Evolutionary conservation across 371 early-diverging fungal species (phyloP).

Genomic region (Actinomucor elegans): DNA sequence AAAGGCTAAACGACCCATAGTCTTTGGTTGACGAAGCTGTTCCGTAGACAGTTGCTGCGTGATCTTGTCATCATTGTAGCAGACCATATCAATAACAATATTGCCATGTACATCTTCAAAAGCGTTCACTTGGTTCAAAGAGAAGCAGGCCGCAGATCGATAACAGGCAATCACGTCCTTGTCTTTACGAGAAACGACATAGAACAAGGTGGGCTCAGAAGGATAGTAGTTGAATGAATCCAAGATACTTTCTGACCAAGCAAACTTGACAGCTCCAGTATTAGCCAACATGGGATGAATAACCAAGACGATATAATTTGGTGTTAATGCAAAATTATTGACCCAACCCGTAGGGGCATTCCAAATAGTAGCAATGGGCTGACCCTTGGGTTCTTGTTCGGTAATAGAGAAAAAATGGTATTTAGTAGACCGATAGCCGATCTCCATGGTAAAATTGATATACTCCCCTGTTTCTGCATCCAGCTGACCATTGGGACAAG

Average conservation of each 20-base stretch:
- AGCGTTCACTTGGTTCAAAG: constrained; percentile 76
- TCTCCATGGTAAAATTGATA: constrained; percentile 73
- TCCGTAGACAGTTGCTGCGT: constrained; percentile 59
- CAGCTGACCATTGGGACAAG: constrained; percentile 69
- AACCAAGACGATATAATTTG: constrained; percentile 66
- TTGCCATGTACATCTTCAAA: constrained; percentile 68
- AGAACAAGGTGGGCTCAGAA: constrained; percentile 60
- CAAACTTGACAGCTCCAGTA: constrained; percentile 64
- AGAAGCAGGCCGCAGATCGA: constrained; percentile 60
- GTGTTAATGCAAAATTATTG: constrained; percentile 73
- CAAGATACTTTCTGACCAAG: constrained; percentile 70
- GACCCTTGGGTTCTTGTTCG: constrained; percentile 62
- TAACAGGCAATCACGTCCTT: constrained; percentile 68
- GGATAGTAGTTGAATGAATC: constrained; percentile 66
- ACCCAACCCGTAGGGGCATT: constrained; percentile 66
- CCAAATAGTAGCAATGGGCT: constrained; percentile 60
- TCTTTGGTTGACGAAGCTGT: constrained; percentile 50
- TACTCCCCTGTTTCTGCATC: constrained; percentile 72
- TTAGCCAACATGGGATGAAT: constrained; percentile 59
- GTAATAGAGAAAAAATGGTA: constrained; percentile 69
- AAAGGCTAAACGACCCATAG: constrained; percentile 39
- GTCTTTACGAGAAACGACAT: constrained; percentile 70
- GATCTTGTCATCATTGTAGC: constrained; percentile 63
- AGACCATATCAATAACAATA: constrained; percentile 63
- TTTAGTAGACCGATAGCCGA: constrained; percentile 62